Percentiles rank a stretch among this genome's conserved stretches.
phyloP scores from a whole-genome alignment of 192 early-diverging fungal genomes.

The Gaertneriomyces semiglobifer region DNA sequence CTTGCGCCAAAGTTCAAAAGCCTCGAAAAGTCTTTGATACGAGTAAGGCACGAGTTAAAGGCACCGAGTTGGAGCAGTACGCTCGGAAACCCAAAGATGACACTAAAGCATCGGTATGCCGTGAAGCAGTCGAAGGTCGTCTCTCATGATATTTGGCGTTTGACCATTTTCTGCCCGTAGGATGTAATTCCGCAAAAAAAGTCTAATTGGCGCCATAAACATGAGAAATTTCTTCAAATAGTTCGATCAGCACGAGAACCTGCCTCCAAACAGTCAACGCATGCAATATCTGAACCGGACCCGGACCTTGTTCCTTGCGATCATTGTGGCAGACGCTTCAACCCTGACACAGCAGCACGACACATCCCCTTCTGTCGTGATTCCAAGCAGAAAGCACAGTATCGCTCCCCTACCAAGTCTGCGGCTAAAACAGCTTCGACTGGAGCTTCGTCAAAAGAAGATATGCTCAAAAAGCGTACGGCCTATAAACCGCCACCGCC shows the following conservation, averaged over 20 bases:
- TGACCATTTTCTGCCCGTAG: no score
- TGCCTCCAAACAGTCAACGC: not conserved
- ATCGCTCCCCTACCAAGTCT: constrained; percentile 10
- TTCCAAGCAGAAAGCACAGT: constrained; percentile 38
- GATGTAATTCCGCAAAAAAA: not conserved
- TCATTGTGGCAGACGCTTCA: constrained; percentile 50
- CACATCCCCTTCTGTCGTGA: constrained; percentile 53
- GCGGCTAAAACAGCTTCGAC: not conserved
- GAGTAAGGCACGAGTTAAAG: constrained; percentile 43
- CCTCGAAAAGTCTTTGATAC: constrained; percentile 49
- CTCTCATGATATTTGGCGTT: not conserved
- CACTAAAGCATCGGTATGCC: no score
- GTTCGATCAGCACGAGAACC: constrained; percentile 37
- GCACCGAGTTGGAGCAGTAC: constrained; percentile 56
- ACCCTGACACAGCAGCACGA: constrained; percentile 43
- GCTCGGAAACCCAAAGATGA: not conserved
- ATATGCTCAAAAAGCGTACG: constrained; percentile 36
- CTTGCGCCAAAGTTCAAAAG: constrained; percentile 43
- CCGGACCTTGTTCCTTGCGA: constrained; percentile 46
- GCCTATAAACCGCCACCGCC: constrained; percentile 37
- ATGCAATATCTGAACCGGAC: constrained; percentile 33
- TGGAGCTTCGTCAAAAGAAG: constrained; percentile 31
- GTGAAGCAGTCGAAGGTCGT: no score
- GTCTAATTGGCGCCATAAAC: constrained; percentile 49
- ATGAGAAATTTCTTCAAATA: constrained; percentile 48